These are phyloP conservation scores for Carex kokanica DNA, from an alignment of 176 grass and related monocot species.

Conservation along the genomic window DNA sequence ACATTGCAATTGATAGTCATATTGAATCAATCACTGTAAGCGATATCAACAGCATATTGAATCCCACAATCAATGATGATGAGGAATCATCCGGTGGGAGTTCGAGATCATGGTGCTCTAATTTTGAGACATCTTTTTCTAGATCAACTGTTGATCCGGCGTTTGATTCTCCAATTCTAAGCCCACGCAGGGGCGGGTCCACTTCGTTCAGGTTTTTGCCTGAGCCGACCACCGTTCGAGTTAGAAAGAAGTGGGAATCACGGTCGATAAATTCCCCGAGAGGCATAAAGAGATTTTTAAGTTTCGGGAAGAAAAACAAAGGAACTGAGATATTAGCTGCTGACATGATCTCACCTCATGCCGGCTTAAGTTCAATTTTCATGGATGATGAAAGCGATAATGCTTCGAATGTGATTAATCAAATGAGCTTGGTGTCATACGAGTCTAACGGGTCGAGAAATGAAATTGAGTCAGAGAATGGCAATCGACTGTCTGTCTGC, in stretches of 20 bases:
- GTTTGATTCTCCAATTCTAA: slow-evolving; percentile 31
- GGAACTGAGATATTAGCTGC: slow-evolving; percentile 2
- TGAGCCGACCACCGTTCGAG: slow-evolving; percentile 26
- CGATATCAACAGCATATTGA: neutral
- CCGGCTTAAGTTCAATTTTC: slow-evolving; percentile 18
- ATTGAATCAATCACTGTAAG: neutral
- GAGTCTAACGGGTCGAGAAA: slow-evolving; percentile 22
- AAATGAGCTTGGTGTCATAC: neutral
- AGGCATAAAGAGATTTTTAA: slow-evolving; percentile 58
- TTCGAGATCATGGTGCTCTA: slow-evolving; percentile 61
- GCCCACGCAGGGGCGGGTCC: slow-evolving; percentile 22
- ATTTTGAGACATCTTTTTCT: slow-evolving; percentile 61
- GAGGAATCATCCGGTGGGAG: slow-evolving; percentile 33
- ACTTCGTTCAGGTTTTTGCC: slow-evolving; percentile 39
- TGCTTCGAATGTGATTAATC: neutral
- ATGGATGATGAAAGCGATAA: slow-evolving; percentile 9
- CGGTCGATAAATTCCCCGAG: slow-evolving; percentile 35
- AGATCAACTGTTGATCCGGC: slow-evolving; percentile 42
- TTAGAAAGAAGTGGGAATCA: slow-evolving; percentile 40
- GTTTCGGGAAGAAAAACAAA: slow-evolving; percentile 58
- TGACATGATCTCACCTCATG: slow-evolving; percentile 25
- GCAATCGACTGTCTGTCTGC: neutral
- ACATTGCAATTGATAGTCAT: neutral
- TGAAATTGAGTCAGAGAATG: neutral
- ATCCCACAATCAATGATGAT: neutral